Conservation (phyloP, 305 asterid genomes). For the Ilex paraguariensis region DNA sequence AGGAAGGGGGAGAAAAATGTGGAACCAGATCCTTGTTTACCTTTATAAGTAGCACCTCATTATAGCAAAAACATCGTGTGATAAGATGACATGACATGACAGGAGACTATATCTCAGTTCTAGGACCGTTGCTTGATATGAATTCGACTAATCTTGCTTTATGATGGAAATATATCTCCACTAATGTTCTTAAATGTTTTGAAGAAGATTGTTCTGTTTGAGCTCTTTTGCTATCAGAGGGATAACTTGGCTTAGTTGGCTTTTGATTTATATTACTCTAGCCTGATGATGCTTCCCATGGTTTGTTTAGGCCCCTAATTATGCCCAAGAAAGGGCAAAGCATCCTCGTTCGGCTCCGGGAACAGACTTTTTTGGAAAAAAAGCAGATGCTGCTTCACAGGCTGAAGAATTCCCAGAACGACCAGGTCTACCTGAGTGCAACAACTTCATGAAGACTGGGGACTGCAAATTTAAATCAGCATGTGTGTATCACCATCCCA, state of each 20-base stretch:
- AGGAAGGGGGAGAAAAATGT: no score
- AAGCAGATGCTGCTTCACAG: conserved; percentile 1
- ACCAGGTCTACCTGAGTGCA: conserved; percentile 40
- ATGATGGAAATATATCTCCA: no score
- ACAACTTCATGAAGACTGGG: conserved; percentile 35
- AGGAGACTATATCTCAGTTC: no score
- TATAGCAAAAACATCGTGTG: no score
- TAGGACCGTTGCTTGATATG: no score
- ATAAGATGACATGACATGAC: no score
- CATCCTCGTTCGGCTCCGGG: conserved; percentile 11
- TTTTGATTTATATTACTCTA: neutral
- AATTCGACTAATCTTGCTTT: no score
- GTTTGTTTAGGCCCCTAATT: conserved; percentile 11
- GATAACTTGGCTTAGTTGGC: no score
- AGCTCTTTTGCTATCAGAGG: neutral
- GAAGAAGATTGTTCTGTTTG: no score
- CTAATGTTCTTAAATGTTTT: no score
- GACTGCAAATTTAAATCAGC: conserved; percentile 29
- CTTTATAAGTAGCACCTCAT: no score
- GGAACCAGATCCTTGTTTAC: no score
- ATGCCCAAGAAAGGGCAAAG: conserved; percentile 7
- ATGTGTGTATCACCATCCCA: conserved; percentile 40
- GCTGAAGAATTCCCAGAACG: conserved; percentile 38
- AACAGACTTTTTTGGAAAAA: conserved; percentile 8
- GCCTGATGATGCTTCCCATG: neutral